These are phyloP conservation scores for Trichoderma sp. DNA, from an alignment of 2,329 filamentous ascomycete genomes.

Conservation along the genomic window DNA sequence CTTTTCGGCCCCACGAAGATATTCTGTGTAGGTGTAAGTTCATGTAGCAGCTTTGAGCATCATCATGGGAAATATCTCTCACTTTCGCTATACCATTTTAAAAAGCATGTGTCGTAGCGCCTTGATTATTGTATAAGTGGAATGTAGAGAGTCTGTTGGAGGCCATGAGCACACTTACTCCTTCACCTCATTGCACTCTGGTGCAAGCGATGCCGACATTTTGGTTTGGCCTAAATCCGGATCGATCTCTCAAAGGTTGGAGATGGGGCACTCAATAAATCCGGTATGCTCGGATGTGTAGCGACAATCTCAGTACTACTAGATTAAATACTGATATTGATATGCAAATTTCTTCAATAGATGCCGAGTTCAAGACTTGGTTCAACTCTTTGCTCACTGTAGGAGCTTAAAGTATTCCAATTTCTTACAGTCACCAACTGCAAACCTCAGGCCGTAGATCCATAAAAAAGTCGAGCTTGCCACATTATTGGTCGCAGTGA, in stretches of 20 bases:
- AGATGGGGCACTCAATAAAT: background rate
- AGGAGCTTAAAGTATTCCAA: background rate
- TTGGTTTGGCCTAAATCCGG: conserved; percentile 12
- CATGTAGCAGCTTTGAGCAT: conserved; percentile 20
- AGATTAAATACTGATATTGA: background rate
- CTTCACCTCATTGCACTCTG: conserved; percentile 94
- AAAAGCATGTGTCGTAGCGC: conserved; percentile 93
- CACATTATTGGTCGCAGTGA: background rate
- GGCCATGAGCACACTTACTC: conserved; percentile 61
- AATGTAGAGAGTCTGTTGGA: background rate
- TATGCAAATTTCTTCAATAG: background rate
- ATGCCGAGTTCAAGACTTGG: background rate
- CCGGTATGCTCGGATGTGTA: background rate
- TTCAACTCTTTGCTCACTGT: background rate
- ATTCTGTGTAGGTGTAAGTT: conserved; percentile 59
- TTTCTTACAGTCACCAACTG: background rate
- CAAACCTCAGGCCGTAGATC: conserved; percentile 4
- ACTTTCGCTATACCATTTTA: conserved; percentile 99
- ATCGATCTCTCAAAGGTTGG: background rate
- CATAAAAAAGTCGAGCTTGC: background rate
- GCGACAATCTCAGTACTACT: background rate
- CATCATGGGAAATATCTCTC: conserved; percentile 37
- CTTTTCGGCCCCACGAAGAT: conserved; percentile 79
- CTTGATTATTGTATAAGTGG: conserved; percentile 46
- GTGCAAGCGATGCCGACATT: conserved; percentile 94